These are phyloP conservation scores for Oidiodendron maius DNA, from an alignment of 495 filamentous ascomycete species.

Conservation along the genomic window DNA sequence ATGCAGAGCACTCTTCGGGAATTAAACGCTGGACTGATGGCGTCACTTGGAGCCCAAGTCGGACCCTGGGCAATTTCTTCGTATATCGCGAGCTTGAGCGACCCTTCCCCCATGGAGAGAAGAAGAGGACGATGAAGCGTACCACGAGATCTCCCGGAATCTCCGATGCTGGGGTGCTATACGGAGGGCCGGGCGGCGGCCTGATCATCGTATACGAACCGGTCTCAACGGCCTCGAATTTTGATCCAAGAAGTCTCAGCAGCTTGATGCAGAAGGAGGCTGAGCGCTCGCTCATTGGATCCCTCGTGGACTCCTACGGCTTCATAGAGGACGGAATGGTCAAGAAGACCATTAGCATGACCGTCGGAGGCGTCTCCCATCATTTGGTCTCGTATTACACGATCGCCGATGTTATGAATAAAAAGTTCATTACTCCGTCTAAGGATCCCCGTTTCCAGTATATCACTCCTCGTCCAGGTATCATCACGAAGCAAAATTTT, in stretches of 20 bases:
- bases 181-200: constrained; percentile 9
- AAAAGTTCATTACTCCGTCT: constrained; percentile 53
- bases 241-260: constrained; percentile 32
- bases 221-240: constrained; percentile 28
- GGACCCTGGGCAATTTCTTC: constrained; percentile 82
- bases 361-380: constrained; percentile 60
- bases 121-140: constrained; percentile 79
- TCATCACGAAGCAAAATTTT: constrained; percentile 65
- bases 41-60: constrained; percentile 84
- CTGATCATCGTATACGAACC: constrained; percentile 17
- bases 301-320: constrained; percentile 77
- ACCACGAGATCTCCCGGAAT: constrained; percentile 30
- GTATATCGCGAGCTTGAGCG: constrained; percentile 84
- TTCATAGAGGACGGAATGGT: constrained; percentile 81
- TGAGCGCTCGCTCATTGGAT: constrained; percentile 71
- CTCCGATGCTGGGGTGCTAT: constrained; percentile 15
- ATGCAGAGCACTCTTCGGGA: constrained; percentile 80
- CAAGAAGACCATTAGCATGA: constrained; percentile 88
- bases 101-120: constrained; percentile 79
- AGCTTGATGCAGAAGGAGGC: constrained; percentile 26
- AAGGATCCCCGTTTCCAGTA: constrained; percentile 49
- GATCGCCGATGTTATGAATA: constrained; percentile 63
- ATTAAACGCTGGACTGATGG: constrained; percentile 96
- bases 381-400: constrained; percentile 89
- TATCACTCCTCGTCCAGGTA: constrained; percentile 49